Conservation (phyloP, 768 basidiomycete genomes). For the Exidia glandulosa region DNA sequence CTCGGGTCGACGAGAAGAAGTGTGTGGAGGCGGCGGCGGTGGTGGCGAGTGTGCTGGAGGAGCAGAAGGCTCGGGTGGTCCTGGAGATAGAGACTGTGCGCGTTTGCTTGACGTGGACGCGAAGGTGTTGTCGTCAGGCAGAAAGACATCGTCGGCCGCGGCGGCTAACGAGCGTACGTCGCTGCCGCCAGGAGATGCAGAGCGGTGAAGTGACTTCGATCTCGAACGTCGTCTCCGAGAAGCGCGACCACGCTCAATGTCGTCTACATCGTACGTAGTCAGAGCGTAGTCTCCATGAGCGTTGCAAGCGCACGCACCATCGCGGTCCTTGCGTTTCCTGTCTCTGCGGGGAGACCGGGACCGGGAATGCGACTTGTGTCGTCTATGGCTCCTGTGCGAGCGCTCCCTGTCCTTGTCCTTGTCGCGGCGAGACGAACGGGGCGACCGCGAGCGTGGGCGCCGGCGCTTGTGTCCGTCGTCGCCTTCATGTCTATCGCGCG, state of each 20-base stretch:
- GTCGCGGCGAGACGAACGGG: background rate
- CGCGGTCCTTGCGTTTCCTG: too few relatives aligned
- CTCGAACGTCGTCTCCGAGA: too few relatives aligned
- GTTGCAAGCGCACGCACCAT: too few relatives aligned
- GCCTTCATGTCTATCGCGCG: constrained; percentile 9
- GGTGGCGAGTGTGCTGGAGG: background rate
- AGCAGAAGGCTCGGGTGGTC: background rate
- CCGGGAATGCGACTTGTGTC: background rate
- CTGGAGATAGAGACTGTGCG: background rate
- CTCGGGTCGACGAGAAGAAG: background rate
- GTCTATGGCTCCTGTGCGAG: background rate
- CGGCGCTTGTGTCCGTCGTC: constrained; percentile 12
- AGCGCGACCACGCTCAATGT: too few relatives aligned
- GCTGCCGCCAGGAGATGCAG: background rate
- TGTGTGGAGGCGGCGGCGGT: background rate
- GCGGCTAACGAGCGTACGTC: background rate
- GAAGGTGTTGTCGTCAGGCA: background rate
- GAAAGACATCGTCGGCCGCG: background rate
- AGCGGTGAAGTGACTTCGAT: too few relatives aligned
- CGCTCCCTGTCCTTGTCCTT: constrained; percentile 3
- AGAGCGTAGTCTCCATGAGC: too few relatives aligned
- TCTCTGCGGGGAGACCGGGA: background rate
- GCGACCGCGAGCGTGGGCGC: constrained; percentile 19
- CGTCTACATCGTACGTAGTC: too few relatives aligned
- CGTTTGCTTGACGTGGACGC: background rate